Conservation (phyloP, 176 grass and related monocot species). For the Bolboschoenus planiculmis region DNA sequence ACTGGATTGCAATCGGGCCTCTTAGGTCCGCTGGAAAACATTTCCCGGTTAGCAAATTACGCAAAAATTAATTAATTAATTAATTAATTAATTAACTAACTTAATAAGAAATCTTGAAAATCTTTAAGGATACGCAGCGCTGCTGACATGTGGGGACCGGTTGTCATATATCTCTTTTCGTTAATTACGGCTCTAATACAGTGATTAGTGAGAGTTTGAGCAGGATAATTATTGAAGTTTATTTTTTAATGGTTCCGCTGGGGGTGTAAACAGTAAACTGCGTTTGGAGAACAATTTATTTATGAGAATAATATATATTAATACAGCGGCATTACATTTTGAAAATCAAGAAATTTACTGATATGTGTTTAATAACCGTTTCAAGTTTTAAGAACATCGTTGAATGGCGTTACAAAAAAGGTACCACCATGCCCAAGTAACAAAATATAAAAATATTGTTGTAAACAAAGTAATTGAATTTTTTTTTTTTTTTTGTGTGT, state of each 20-base stretch:
- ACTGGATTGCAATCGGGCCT: not conserved
- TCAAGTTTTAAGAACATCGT: not conserved
- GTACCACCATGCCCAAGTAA: not conserved
- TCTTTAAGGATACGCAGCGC: not conserved
- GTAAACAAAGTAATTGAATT: not conserved
- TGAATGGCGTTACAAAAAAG: not conserved
- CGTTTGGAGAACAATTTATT: not conserved
- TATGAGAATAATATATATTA: not conserved
- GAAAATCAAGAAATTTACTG: not conserved
- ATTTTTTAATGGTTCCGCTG: not conserved
- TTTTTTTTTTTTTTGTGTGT: too few species aligned
- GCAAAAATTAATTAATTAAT: too few species aligned
- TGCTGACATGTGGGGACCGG: not conserved
- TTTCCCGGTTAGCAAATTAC: not conserved
- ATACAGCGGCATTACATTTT: not conserved
- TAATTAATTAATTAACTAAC: not conserved
- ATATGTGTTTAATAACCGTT: not conserved
- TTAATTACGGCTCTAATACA: not conserved
- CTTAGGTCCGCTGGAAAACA: constrained; percentile 1
- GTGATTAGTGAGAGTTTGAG: not conserved
- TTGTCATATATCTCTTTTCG: not conserved
- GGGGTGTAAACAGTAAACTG: not conserved
- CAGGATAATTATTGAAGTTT: not conserved
- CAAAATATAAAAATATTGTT: not conserved
- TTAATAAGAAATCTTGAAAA: not conserved